Evolutionary conservation across 2,329 filamentous ascomycete species (phyloP), one percentile per base, ranked within the genome.

Genomic region (Fusarium kyushuense): DNA sequence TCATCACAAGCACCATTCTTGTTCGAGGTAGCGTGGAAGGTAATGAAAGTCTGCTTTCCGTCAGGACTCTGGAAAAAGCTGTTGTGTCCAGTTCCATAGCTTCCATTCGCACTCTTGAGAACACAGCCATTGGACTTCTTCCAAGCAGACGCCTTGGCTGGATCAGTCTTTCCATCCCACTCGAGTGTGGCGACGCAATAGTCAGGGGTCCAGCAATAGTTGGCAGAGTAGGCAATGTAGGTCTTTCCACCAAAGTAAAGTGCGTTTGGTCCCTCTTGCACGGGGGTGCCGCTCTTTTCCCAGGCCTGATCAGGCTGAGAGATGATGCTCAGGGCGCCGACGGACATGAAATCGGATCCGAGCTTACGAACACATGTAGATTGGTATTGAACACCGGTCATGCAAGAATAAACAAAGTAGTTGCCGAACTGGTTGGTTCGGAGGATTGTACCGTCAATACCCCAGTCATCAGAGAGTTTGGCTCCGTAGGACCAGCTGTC

Each of bases 61-160:
- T 88, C 84, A 0, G 86, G 85, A 64, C 84, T 87, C 29, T 75
- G 77, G 76, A 89, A 88, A 79, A 89, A 88, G 4, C 84, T 84
- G 67, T 87, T 87, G 63, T 87, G 85, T 0, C 84, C 86, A 0
- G 85, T 84, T 16, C 86, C 85, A 49, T 84, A 87, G 71, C 87
- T 86, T 5, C 85, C 85, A 60, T 87, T 87, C 3, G 82, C 84
- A 43, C 80, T 83, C 21, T 79, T 82, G 36, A 88, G 81, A 4
- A 85, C 78, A 11, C 84, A 85, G 0, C 84, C 84, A 17, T 75
- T 71, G 4, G 77, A 81, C 79, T 88, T 88, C 5, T 74, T 79
- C 86, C 86, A 89, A 13, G 81, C 83, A 0, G 72, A 72, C 0
- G 76, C 67, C 17, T 74, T 69, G 16, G 80, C 74, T 0, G 86